phyloP scores from a whole-genome alignment of 352 stramenopile genomes.

The Globisporangium cylindrosporum region DNA sequence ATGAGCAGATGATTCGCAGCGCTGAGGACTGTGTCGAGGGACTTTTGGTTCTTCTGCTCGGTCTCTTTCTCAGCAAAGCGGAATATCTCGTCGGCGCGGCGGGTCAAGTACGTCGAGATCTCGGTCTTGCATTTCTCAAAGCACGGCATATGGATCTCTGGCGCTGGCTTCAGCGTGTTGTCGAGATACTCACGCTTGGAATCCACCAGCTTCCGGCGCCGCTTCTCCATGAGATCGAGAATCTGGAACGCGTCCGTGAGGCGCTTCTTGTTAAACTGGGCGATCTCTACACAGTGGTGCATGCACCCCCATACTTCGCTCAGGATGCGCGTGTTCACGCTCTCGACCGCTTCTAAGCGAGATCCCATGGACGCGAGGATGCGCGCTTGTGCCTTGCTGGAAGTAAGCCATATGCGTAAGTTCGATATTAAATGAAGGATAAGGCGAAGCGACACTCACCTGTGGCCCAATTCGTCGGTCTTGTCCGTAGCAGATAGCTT shows the following conservation, averaged over 20 bases:
- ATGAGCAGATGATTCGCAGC: conserved; percentile 75
- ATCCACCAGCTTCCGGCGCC: conserved; percentile 45
- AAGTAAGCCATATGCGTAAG: conserved; percentile 1
- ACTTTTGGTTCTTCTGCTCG: conserved; percentile 45
- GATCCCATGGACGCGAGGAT: conserved; percentile 70
- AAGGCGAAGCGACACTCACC: conserved; percentile 23
- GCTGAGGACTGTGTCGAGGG: conserved; percentile 57
- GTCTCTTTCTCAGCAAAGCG: conserved; percentile 48
- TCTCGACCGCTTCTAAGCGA: conserved; percentile 60
- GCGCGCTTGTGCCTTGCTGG: conserved; percentile 60
- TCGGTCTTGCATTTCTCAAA: conserved; percentile 63
- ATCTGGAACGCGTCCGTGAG: conserved; percentile 70
- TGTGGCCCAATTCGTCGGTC: conserved; percentile 68
- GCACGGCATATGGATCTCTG: conserved; percentile 43
- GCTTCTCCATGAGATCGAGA: conserved; percentile 72
- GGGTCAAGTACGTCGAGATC: conserved; percentile 49
- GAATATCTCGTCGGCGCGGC: conserved; percentile 65
- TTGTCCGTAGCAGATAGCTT: conserved; percentile 56
- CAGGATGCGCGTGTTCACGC: conserved; percentile 57
- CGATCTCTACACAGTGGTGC: conserved; percentile 82
- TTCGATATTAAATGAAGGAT: background rate
- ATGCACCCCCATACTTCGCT: conserved; percentile 76
- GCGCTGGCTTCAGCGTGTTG: conserved; percentile 47
- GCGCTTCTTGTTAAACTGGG: conserved; percentile 66
- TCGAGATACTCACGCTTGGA: conserved; percentile 70